Base-by-base conservation (phyloP, 208 protist genomes). In the Naegleria gruberi region DNA sequence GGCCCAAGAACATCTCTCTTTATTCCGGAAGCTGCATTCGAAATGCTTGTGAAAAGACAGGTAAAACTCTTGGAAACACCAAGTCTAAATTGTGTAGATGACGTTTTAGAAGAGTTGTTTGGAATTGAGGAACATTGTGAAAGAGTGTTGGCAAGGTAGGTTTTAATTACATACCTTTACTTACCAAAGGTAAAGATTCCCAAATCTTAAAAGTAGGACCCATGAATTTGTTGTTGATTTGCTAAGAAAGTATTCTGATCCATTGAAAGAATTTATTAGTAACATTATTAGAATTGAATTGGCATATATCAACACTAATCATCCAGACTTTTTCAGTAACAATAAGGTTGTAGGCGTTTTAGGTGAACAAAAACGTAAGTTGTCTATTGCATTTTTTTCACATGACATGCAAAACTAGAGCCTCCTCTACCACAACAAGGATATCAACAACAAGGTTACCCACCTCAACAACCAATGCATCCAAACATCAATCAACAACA, bases 251-350 rank as follows among this genome's bases (percentile, higher is more conserved):
- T 97, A 93, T 92, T 94, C 94, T 88, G n/a, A 37, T 0, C 96
- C 96, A 17, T 96, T 96, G 15, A 95, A 94, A 82, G 57, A 73
- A 3, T 96, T 98, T 94, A 96, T 99, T 81, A 93, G 94, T 90
- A 98, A 97, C 91, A 93, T 99, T 77, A 98, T 99, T 90, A 93
- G 92, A 46, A 97, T 97, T 57, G 97, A 99, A 92, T 93, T 97
- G n/a, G 95, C 96, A 51, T 99, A 98, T 91, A 98, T 99, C 90
- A 99, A 99, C 94, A 98, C 98, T 55, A 97, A 96, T 91, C 95
- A 97, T 90, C 94, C 94, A 34, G 95, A 97, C 89, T 96, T 97
- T 87, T 94, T 95, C 34, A 55, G 92, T 30, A 92, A 90, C 40
- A 90, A 90, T 42, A 40, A 44, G n/a, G 10, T 5, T 46, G 45